A percentile compares a stretch with the other conserved stretches of the same genome.
Evolutionary conservation across 345 rosid species (phyloP).

Genomic region (Nephelium lappaceum): DNA sequence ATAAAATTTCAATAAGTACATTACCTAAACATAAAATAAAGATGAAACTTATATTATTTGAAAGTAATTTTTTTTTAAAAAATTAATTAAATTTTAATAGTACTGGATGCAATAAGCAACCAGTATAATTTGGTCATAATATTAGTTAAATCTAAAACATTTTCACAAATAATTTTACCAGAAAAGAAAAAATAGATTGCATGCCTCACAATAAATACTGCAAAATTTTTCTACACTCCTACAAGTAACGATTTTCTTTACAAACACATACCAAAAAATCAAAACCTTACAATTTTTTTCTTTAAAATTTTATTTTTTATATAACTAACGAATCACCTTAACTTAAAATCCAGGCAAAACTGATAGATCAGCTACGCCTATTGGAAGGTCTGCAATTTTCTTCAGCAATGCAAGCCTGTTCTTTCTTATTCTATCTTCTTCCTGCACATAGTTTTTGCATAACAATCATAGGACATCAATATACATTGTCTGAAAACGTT

Average conservation of each 20-base stretch:
- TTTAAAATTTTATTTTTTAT: neutral
- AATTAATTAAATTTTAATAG: too few species aligned
- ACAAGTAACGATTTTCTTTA: neutral
- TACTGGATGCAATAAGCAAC: too few species aligned
- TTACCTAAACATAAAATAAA: too few species aligned
- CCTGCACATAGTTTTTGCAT: slow-evolving; percentile 45
- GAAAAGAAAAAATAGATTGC: too few species aligned
- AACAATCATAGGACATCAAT: neutral
- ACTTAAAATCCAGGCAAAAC: slow-evolving; percentile 79
- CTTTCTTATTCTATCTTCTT: slow-evolving; percentile 66
- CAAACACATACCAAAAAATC: slow-evolving; percentile 2
- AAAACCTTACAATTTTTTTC: neutral
- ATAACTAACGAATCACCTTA: neutral
- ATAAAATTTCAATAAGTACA: too few species aligned
- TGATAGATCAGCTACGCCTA: slow-evolving; percentile 75
- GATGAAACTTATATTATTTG: too few species aligned
- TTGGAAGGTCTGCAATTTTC: slow-evolving; percentile 75
- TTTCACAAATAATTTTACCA: too few species aligned
- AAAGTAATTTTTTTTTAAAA: too few species aligned
- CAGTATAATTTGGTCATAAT: too few species aligned
- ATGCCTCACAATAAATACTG: neutral
- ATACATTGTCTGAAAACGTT: neutral
- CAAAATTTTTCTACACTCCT: neutral
- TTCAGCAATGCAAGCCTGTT: slow-evolving; percentile 82
- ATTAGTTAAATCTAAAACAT: too few species aligned